Percentiles rank a stretch among this genome's conserved stretches.
Evolutionary conservation across 139 green algal genomes (phyloP).

Genomic region (Chlamydomonas incerta): DNA sequence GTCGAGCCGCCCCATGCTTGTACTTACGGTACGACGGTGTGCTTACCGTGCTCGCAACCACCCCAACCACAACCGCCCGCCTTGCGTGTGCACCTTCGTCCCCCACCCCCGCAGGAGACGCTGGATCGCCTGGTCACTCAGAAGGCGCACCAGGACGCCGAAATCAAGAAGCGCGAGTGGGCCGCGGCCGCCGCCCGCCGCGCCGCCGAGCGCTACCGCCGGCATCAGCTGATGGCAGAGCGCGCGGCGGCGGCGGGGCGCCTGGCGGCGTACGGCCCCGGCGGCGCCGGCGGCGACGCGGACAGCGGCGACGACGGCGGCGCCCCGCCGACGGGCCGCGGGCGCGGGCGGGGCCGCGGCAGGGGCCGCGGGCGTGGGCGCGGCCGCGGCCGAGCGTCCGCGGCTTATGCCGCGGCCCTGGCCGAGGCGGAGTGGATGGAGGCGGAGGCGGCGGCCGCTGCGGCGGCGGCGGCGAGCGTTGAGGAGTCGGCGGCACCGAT

Average conservation of each 20-base stretch:
- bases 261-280: not conserved
- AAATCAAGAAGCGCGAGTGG: constrained; percentile 54
- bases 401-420: not conserved
- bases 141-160: constrained; percentile 58
- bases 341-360: not conserved
- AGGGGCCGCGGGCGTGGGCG: constrained; percentile 9
- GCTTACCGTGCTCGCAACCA: too few relatives aligned
- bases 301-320: not conserved
- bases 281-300: not conserved
- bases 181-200: constrained; percentile 27
- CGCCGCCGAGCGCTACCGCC: constrained; percentile 36
- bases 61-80: too few relatives aligned
- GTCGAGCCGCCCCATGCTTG: too few relatives aligned
- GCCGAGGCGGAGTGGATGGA: not conserved
- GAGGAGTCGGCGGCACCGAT: constrained; percentile 10
- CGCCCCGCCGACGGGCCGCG: not conserved
- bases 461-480: not conserved
- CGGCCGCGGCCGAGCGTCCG: not conserved
- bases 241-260: constrained; percentile 4
- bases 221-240: constrained; percentile 29
- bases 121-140: constrained; percentile 45
- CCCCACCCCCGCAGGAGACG: constrained; percentile 26
- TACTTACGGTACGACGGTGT: too few relatives aligned
- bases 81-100: too few relatives aligned
- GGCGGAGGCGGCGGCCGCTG: not conserved